Percentiles rank a stretch among this genome's conserved stretches.
Evolutionary conservation across 1,284 basidiomycete species (phyloP).

Genomic region (Mrakiaceae sp.): DNA sequence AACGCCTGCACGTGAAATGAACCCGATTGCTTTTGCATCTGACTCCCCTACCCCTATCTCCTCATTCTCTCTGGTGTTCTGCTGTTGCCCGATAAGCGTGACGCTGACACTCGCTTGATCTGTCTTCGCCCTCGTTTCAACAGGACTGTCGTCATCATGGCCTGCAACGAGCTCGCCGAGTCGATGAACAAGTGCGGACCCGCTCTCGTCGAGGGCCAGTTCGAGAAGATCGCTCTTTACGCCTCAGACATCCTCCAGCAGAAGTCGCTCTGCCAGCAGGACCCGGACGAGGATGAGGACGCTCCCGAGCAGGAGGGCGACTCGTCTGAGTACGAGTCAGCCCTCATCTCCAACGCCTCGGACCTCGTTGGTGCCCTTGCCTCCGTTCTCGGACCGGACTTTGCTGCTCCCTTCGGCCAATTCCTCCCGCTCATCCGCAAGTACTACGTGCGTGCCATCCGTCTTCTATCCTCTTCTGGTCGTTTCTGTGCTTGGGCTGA

Average conservation of each 20-base stretch:
- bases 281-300: conserved; percentile 81
- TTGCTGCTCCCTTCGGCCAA: conserved; percentile 66
- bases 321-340: conserved; percentile 92
- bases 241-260: conserved; percentile 76
- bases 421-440: conserved; percentile 86
- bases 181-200: conserved; percentile 85
- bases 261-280: conserved; percentile 89
- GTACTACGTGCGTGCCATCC: conserved; percentile 63
- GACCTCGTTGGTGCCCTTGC: conserved; percentile 91
- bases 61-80: not conserved
- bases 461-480: not conserved
- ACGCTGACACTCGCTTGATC: not conserved
- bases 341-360: conserved; percentile 84
- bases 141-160: conserved; percentile 74
- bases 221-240: conserved; percentile 67
- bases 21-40: conserved; percentile 30
- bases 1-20: conserved; percentile 49
- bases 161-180: conserved; percentile 79
- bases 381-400: conserved; percentile 71
- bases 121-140: conserved; percentile 4
- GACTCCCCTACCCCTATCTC: conserved; percentile 21
- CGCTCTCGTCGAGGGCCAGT: conserved; percentile 63
- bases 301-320: conserved; percentile 53
- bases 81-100: not conserved
- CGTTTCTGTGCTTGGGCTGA: conserved; percentile 17